Conservation (phyloP, 2,329 filamentous ascomycete genomes). For the Sporothrix protearum region DNA sequence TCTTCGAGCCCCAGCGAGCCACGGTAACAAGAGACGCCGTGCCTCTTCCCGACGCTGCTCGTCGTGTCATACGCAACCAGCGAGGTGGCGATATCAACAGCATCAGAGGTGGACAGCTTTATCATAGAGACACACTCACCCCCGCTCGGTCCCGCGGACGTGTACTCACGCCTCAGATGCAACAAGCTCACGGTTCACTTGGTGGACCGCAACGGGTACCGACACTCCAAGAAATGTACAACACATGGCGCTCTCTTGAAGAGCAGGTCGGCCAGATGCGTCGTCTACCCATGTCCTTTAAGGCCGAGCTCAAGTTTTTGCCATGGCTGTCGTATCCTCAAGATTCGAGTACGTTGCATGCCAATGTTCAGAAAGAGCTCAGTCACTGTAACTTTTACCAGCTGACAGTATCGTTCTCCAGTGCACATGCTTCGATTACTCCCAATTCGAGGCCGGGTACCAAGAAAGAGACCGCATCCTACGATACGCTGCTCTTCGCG, state of each 20-base stretch:
- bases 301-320: conserved; percentile 24
- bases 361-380: no score
- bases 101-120: not conserved
- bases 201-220: not conserved
- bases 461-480: conserved; percentile 19
- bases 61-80: conserved; percentile 22
- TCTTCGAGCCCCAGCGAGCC: not conserved
- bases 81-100: not conserved
- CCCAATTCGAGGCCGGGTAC: conserved; percentile 21
- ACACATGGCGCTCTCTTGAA: conserved; percentile 27
- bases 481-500: conserved; percentile 9
- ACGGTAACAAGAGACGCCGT: not conserved
- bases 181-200: not conserved
- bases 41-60: conserved; percentile 16
- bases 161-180: not conserved
- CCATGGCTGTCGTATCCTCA: conserved; percentile 25
- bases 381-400: not conserved
- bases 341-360: not conserved
- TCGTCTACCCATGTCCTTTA: conserved; percentile 26
- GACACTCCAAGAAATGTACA: conserved; percentile 29
- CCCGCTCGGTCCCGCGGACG: not conserved
- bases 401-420: conserved; percentile 4
- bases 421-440: conserved; percentile 28
- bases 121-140: not conserved
- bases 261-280: conserved; percentile 22